Base-by-base conservation (phyloP, 495 filamentous ascomycete species). In the Penicillium malachiteum region DNA sequence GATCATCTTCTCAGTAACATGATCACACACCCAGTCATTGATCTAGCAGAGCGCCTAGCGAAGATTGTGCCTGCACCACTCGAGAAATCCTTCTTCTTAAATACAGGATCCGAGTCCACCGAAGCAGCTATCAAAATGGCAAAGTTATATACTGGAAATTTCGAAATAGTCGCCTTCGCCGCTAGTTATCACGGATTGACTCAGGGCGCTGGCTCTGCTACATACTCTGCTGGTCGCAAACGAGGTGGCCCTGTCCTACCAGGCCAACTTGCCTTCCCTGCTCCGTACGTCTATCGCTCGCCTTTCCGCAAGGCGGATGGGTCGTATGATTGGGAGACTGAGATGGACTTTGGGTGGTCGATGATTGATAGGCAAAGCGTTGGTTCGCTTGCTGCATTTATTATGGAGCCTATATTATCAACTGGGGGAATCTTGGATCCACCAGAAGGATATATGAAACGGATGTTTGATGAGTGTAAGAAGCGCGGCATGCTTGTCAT, bases 111-210 rank as follows among this genome's bases (percentile, higher is more conserved):
- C n/a, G 81, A 84, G 57, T 71, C 69, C 47, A 81, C 73, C 48
- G 80, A 84, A 47, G 78, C 78, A 0, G 80, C 80, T 8, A 77
- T 83, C 52, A 77, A 80, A 37, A 69, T 86, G 55, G 82, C 82
- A 16, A 84, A 84, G 55, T 55, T 69, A 6, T 81, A 77, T 50
- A 84, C 82, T 0, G 81, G 81, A 1, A 80, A 80, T 26, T 84
- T 75, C 45, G 81, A 85, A 58, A 71, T 86, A 47, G 76, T 85
- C 16, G 81, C 72, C 0, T 66, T 85, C 5, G 69, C 66, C 11
- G 76, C 76, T 5, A 78, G 75, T 26, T 85, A 77, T 67, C 81
- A 85, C 50, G 82, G 82, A 6, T 61, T 81, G 33, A 81, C 78
- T 0, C 69, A 71, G 0, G 73, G 69, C 7, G 67, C 80, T 4